Evolutionary conservation across 495 filamentous ascomycete species (phyloP), one percentile per base, ranked within the genome.

Genomic region (Xylaria palmicola): DNA sequence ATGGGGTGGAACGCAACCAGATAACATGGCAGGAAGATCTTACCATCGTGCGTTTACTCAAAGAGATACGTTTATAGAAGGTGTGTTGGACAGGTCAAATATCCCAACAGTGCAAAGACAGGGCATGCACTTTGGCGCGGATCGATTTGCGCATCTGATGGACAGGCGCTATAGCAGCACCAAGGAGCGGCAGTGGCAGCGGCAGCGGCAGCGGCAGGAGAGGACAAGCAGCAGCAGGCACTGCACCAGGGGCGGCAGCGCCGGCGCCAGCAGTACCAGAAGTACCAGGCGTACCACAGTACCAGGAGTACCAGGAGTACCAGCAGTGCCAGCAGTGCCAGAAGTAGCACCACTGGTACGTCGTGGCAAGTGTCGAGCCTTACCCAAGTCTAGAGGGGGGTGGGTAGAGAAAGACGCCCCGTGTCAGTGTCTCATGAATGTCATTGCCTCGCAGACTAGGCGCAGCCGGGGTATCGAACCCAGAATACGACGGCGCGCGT

Each of bases 31-130:
- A 72, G 64, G 68, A 72, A 68, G 62, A 66, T 70, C 78, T 80
- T 79, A 81, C 78, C 77, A 81, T 80, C 66, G 67, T 68, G 37
- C 62, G 55, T 63, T 67, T 36, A 62, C 56, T 64, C 66, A 59
- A 64, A 51, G 53, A 55, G 62, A 45, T 40, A 54, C 59, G 64
- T 69, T 59, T 65, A 57, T 64, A 49, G 59, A 52, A 60, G 67
- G 65, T 71, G 64, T 67, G 73, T 75, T 74, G 72, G 72, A 74
- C 73, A 77, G 74, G 62, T 27, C 37, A 55, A 48, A 39, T 47
- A 68, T 54, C 55, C 64, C 40, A 67, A 59, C 64, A 68, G 65
- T 64, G 69, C 68, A 68, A 64, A 56, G 64, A 65, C 58, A 67
- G 62, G 65, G 64, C 43, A 48, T 66, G 67, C 62, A 68, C 62